Evolutionary conservation across 1,139 yeast genomes (phyloP).

Genomic region (Saccharomyces hybrid): DNA sequence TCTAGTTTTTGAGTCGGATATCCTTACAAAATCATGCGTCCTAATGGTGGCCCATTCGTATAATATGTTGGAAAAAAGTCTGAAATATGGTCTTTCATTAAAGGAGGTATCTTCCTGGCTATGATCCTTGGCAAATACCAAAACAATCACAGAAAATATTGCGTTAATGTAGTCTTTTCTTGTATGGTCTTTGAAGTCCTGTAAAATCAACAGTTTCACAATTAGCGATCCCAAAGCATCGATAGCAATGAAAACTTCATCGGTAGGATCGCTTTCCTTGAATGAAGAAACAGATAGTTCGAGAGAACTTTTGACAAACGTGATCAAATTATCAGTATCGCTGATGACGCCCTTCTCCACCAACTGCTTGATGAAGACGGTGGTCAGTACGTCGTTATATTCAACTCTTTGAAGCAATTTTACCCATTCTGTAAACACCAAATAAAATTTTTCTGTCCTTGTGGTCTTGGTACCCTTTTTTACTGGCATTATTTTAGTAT

Average conservation of each 20-base stretch:
- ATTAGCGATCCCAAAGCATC: conserved; percentile 79
- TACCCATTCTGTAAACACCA: conserved; percentile 89
- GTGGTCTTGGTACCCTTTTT: conserved; percentile 27
- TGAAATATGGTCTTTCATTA: conserved; percentile 85
- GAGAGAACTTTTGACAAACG: conserved; percentile 67
- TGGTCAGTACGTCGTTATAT: conserved; percentile 44
- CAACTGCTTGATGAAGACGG: conserved; percentile 61
- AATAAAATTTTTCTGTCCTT: conserved; percentile 56
- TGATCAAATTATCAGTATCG: conserved; percentile 54
- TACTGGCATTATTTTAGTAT: conserved; percentile 30
- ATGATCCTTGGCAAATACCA: conserved; percentile 75
- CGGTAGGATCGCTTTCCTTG: conserved; percentile 59
- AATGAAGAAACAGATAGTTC: conserved; percentile 70
- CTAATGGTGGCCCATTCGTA: too few relatives aligned
- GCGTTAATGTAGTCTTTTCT: conserved; percentile 48
- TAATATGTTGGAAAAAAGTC: conserved; percentile 81
- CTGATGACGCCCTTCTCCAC: conserved; percentile 56
- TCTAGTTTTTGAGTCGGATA: too few relatives aligned
- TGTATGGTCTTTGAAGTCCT: conserved; percentile 43
- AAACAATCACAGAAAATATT: conserved; percentile 57
- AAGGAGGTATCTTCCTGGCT: conserved; percentile 53
- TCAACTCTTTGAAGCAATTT: conserved; percentile 61
- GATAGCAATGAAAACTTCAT: conserved; percentile 66
- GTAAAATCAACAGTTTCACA: conserved; percentile 50
- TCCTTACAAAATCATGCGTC: too few relatives aligned